Base-by-base conservation (phyloP, 305 asterid genomes). In the Solanum aculeatissimum region DNA sequence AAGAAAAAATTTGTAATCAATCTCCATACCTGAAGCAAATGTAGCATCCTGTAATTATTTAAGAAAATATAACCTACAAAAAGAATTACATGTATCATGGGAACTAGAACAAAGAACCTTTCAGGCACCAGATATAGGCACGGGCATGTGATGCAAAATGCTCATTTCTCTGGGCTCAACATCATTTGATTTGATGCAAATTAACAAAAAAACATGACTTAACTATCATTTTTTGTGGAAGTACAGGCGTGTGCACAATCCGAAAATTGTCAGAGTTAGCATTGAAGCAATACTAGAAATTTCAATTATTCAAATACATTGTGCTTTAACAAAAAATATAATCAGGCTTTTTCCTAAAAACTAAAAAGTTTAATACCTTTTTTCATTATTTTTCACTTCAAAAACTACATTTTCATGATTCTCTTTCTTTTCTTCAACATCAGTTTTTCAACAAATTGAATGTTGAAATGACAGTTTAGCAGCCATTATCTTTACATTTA, bases 1-100 rank as follows among this genome's bases (percentile, higher is more conserved):
- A 93, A 97, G 87, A 97, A 93, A 91, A 95, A 96, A 88, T 90
- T 93, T 68, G 99, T 91, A 54, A 97, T 60, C 79, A 94, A 89
- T 69, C 97, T 92, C 95, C 98, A 93, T 84, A 95, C 92, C 99
- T 95, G 94, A 81, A 86, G 23, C 45, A 75, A 29, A 78, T 78
- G 82, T 78, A 29, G 29, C 49, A 78, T 51, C 62, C 49, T 54
- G 19, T 78, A 78, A 29, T 78, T 78, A 49, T 47, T 78, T 11
- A 19, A 51, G 49, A 78, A 29, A 51, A 51, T 29, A 29, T 51
- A 78, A 53, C 29, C 47, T 19, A 51, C 21, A 78, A 29, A 29
- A 5, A 53, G 62, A 53, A 78, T 78, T 53, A 35, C 29, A 29
- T 18, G 65, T n/a, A 77, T 18, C 65, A 70, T 16, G 42, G 82